Evolutionary conservation across 1,284 basidiomycete species (phyloP).

Genomic region (Tetrapyrgos nigripes): DNA sequence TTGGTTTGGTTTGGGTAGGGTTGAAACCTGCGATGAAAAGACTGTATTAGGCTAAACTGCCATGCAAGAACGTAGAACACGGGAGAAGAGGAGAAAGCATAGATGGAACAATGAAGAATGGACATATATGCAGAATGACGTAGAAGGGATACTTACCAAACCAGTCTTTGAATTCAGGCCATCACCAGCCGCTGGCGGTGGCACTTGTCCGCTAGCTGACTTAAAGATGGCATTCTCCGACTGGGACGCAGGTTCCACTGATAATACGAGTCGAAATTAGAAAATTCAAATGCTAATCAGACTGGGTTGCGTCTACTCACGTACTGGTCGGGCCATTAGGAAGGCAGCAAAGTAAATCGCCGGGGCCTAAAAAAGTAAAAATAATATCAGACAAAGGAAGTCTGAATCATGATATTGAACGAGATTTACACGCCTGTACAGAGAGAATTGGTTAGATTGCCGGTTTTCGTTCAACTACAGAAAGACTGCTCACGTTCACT

Average conservation of each 20-base stretch:
- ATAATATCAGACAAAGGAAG: not conserved
- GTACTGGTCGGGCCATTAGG: not conserved
- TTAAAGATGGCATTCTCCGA: not conserved
- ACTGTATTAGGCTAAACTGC: too few relatives aligned
- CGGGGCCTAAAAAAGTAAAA: not conserved
- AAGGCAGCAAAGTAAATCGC: not conserved
- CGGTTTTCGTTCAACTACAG: not conserved
- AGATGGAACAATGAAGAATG: too few relatives aligned
- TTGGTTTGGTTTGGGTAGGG: too few relatives aligned
- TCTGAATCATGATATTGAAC: not conserved
- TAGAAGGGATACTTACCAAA: too few relatives aligned
- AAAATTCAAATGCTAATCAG: not conserved
- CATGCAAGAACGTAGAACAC: too few relatives aligned
- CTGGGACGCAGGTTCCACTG: not conserved
- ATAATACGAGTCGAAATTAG: not conserved
- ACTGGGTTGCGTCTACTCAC: not conserved
- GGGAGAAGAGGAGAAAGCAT: too few relatives aligned
- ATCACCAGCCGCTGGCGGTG: not conserved
- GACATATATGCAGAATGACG: too few relatives aligned
- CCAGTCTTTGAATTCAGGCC: not conserved
- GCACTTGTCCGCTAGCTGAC: not conserved
- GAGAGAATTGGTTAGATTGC: not conserved
- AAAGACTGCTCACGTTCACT: not conserved
- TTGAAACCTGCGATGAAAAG: too few relatives aligned
- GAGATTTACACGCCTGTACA: not conserved